Base-by-base conservation (phyloP, 768 basidiomycete genomes). In the Mycena olivaceomarginata region DNA sequence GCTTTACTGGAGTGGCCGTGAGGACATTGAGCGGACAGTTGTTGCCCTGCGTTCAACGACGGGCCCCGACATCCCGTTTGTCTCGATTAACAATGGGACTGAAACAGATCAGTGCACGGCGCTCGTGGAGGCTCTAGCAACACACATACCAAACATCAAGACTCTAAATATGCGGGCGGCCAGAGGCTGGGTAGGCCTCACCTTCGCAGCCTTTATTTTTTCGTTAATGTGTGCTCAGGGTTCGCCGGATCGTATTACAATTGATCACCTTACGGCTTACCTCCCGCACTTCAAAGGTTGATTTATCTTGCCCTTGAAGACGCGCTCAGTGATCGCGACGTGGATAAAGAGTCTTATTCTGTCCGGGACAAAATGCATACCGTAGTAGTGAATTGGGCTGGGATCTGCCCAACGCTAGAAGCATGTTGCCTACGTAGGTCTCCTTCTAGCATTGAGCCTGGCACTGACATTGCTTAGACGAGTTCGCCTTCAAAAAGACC, bases 401-500 rank as follows among this genome's bases (percentile, higher is more conserved):
- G 39, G 39, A 41, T 63, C 62, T 63, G 62, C 40, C 40, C 62
- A 41, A 66, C 64, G 43, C 41, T 66, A 25, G 64, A 66, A 46
- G 64, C 45, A 66, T 66, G 64, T 46, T 66, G 64, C 45, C 43
- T 66, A 15, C 45, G 64, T 66, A 46, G 64, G 64, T 51, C 25
- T 51, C 37, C 15, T 51, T 67, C 65, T 51, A 37, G 45, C 46
- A 67, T 46, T 67, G 45, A 31, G 13, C 65, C 31, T 37, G 46
- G n/a, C 22, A 51, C 65, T 51, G 46, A 67, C 46, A 51, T 39
- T 67, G 65, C 46, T 51, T 51, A 67, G 65, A 48, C 46, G 46
- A 67, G 46, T 67, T 67, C 65, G 65, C 65, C 46, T 67, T 48
- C 48, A 67, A 51, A 51, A 67, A 67, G 46, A 67, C 65, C 31